Percentiles rank a stretch among this genome's conserved stretches.
Evolutionary conservation across 208 protist genomes (phyloP).

Genomic region (Wallacemonas rigidus): DNA sequence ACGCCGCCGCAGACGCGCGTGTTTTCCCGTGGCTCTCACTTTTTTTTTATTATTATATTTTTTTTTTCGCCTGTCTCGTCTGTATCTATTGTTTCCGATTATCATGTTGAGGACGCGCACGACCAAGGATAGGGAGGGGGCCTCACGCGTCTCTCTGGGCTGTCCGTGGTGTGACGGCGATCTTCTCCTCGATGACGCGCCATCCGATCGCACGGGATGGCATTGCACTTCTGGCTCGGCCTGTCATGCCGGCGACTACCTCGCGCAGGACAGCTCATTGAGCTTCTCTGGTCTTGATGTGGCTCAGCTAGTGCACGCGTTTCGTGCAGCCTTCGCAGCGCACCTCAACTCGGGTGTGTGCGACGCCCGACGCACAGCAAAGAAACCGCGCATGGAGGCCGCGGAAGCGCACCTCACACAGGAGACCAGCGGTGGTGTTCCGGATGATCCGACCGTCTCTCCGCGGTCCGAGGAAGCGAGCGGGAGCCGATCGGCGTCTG

Average conservation of each 20-base stretch:
- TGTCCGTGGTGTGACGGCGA: conserved; percentile 39
- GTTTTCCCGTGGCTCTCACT: background rate
- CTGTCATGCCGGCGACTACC: conserved; percentile 17
- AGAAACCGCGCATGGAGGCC: no score
- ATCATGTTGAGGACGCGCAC: background rate
- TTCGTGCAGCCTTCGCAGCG: conserved; percentile 23
- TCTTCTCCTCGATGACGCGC: conserved; percentile 8
- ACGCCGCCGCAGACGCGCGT: no score
- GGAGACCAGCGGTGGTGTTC: no score
- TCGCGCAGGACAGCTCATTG: conserved; percentile 23
- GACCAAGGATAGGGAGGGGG: background rate
- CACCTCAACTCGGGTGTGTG: conserved; percentile 14
- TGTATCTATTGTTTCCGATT: background rate
- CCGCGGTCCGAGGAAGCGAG: no score
- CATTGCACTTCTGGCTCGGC: conserved; percentile 22
- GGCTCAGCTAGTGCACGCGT: conserved; percentile 6
- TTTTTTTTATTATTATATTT: background rate
- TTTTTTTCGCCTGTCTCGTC: background rate
- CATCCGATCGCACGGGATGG: background rate
- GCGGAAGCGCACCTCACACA: no score
- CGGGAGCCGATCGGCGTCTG: no score
- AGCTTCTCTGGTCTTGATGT: conserved; percentile 31
- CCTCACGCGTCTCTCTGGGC: conserved; percentile 16
- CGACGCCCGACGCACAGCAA: no score
- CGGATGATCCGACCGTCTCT: no score